phyloP scores from a whole-genome alignment of 768 basidiomycete genomes.

The Postia placenta region DNA sequence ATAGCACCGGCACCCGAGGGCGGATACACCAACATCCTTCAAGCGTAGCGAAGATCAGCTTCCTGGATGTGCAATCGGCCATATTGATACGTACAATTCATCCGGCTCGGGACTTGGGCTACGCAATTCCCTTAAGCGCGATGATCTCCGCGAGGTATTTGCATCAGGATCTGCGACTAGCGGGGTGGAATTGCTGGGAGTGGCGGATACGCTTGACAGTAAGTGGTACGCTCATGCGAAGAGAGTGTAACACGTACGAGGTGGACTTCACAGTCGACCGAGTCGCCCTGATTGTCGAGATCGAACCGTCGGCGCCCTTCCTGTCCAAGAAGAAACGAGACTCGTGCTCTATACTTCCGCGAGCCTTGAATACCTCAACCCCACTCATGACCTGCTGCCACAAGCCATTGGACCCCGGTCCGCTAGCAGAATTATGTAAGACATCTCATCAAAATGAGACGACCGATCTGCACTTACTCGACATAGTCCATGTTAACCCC shows the following conservation, averaged over 20 bases:
- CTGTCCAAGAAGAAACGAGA: background rate
- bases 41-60: background rate
- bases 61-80: background rate
- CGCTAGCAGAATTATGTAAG: background rate
- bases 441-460: background rate
- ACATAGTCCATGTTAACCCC: background rate
- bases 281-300: background rate
- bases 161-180: background rate
- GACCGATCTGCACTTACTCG: background rate
- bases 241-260: background rate
- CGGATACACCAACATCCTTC: constrained; percentile 75
- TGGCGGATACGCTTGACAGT: background rate
- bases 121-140: background rate
- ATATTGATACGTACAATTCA: constrained; percentile 55
- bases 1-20: constrained; percentile 66
- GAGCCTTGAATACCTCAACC: background rate
- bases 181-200: background rate
- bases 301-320: background rate
- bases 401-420: background rate
- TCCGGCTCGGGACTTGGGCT: constrained; percentile 39
- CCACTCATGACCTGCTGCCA: constrained; percentile 1
- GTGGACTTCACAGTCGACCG: background rate
- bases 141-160: constrained; percentile 7
- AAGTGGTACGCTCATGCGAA: background rate
- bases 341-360: background rate